phyloP scores from a whole-genome alignment of 1,284 basidiomycete species.

The Rhodotorula sp. region DNA sequence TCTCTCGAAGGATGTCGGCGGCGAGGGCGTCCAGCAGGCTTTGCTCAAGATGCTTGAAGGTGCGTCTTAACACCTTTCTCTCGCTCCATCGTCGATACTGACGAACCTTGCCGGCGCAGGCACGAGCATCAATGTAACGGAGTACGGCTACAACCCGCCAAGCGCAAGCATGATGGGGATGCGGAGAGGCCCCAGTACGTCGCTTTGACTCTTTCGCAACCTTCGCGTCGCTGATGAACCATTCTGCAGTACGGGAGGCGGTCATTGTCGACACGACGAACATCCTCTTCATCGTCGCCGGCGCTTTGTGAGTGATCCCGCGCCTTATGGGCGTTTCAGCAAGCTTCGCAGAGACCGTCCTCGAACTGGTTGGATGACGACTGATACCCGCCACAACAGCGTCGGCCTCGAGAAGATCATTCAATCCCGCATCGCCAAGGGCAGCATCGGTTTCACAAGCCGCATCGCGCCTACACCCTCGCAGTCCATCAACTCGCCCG shows the following conservation, averaged over 20 bases:
- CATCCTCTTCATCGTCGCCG: slow-evolving; percentile 73
- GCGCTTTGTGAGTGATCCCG: slow-evolving; percentile 16
- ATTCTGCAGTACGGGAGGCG: slow-evolving; percentile 11
- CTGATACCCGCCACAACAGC: slow-evolving; percentile 53
- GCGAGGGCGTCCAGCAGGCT: slow-evolving; percentile 92
- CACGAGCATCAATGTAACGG: slow-evolving; percentile 67
- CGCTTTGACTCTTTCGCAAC: background rate
- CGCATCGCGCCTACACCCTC: slow-evolving; percentile 53
- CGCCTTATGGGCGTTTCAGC: background rate
- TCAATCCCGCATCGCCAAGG: slow-evolving; percentile 72
- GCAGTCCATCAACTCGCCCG: background rate
- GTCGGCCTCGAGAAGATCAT: slow-evolving; percentile 85
- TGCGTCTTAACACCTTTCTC: background rate
- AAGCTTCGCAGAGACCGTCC: background rate
- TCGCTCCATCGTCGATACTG: background rate
- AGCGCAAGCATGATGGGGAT: slow-evolving; percentile 3
- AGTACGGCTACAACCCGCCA: slow-evolving; percentile 55
- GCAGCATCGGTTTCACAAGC: slow-evolving; percentile 84
- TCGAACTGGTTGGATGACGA: background rate
- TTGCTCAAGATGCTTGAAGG: slow-evolving; percentile 84
- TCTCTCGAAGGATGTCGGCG: slow-evolving; percentile 75
- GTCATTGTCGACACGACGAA: slow-evolving; percentile 68
- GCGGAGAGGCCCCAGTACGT: slow-evolving; percentile 25
- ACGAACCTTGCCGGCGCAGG: slow-evolving; percentile 53
- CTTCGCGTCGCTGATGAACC: background rate